These are phyloP conservation scores for Pseudoperonospora humuli DNA, from an alignment of 352 stramenopile genomes.

Conservation along the genomic window DNA sequence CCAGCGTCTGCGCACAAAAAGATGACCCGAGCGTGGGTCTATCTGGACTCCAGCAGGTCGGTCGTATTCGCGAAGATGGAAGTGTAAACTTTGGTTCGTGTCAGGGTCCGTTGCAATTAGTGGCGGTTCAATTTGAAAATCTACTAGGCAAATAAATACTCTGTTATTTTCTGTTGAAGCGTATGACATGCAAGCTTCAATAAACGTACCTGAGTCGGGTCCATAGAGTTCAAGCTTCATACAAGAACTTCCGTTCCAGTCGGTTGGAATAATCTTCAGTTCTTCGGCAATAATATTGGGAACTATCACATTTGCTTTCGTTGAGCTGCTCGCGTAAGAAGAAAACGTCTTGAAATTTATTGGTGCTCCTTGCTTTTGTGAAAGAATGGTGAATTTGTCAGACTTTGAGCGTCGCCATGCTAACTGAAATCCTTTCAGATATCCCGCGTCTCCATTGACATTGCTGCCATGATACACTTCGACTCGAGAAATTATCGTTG, in stretches of 20 bases:
- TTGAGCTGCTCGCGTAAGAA: not conserved
- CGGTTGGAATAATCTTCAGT: conserved; percentile 32
- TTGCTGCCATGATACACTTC: conserved; percentile 19
- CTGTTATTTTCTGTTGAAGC: not conserved
- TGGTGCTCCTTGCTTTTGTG: not conserved
- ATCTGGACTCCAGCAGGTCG: conserved; percentile 23
- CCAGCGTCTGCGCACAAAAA: conserved; percentile 22
- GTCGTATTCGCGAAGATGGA: conserved; percentile 11
- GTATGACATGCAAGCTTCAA: not conserved
- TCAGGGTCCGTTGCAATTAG: conserved; percentile 12
- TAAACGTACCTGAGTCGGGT: conserved; percentile 28
- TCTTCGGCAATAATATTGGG: conserved; percentile 30
- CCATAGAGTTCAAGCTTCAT: conserved; percentile 40
- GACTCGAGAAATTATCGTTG: conserved; percentile 33
- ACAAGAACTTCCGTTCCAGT: conserved; percentile 31
- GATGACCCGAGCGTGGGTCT: conserved; percentile 12
- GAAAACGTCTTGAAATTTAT: conserved; percentile 6
- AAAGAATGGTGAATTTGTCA: conserved; percentile 3
- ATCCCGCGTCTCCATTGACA: conserved; percentile 10
- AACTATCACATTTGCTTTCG: conserved; percentile 5
- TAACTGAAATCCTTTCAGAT: conserved; percentile 11
- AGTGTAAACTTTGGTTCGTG: conserved; percentile 8
- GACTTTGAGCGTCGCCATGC: conserved; percentile 5
- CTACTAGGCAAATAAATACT: conserved; percentile 3
- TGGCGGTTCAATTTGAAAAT: conserved; percentile 6